Conservation (phyloP, 805 yeast species). For the Tetrapisispora phaffii region DNA sequence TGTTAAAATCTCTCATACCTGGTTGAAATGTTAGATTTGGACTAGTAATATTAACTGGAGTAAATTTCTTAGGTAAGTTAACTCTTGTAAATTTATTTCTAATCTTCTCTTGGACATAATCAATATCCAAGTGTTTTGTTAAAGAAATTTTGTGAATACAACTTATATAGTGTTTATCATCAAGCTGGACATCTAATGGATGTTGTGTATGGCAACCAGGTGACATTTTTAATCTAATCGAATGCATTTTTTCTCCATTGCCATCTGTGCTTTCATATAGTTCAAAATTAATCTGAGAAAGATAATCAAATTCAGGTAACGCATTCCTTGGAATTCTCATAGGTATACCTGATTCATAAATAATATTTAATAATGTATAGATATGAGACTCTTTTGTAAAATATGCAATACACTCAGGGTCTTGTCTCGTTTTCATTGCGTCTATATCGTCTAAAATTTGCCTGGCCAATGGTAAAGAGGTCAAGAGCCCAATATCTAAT, state of each 20-base stretch:
- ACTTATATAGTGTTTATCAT: slow-evolving; percentile 91
- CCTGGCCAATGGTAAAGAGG: slow-evolving; percentile 87
- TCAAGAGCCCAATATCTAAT: slow-evolving; percentile 86
- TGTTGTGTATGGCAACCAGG: slow-evolving; percentile 99
- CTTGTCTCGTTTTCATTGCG: slow-evolving; percentile 64
- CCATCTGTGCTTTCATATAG: slow-evolving; percentile 74
- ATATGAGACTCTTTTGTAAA: slow-evolving; percentile 97
- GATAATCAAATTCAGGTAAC: slow-evolving; percentile 88
- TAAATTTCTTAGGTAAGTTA: slow-evolving; percentile 79
- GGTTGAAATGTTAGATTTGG: slow-evolving; percentile 34
- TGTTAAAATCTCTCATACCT: slow-evolving; percentile 2
- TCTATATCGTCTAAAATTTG: slow-evolving; percentile 76
- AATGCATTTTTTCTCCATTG: slow-evolving; percentile 67
- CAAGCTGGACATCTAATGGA: slow-evolving; percentile 92
- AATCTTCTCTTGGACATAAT: slow-evolving; percentile 71
- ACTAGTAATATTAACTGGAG: slow-evolving; percentile 79
- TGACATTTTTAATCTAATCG: slow-evolving; percentile 81
- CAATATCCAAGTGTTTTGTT: slow-evolving; percentile 89
- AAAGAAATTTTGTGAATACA: slow-evolving; percentile 86
- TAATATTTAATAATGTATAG: slow-evolving; percentile 80
- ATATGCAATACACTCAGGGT: slow-evolving; percentile 78
- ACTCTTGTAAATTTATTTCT: slow-evolving; percentile 78
- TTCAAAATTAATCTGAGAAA: slow-evolving; percentile 91
- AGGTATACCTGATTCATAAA: slow-evolving; percentile 89
- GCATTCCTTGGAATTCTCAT: slow-evolving; percentile 92